phyloP scores from a whole-genome alignment of 164 flowering plant genomes.

The Cinnamomum chago region DNA sequence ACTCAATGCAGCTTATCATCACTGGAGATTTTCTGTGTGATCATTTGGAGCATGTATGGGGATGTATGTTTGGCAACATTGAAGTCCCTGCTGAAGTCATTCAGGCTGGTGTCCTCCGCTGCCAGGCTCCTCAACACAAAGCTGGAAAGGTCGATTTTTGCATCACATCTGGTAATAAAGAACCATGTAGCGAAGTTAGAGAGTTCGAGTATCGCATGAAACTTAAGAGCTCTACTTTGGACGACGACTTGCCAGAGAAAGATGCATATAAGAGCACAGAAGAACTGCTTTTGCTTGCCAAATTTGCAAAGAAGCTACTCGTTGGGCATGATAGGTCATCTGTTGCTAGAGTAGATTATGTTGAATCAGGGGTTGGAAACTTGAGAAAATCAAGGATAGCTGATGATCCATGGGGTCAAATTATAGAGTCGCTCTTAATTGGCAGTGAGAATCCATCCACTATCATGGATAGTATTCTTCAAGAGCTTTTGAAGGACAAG shows the following conservation, averaged over 20 bases:
- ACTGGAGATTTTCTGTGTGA: conserved; percentile 85
- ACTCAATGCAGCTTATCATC: conserved; percentile 70
- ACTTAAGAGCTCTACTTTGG: conserved; percentile 17
- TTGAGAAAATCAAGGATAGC: conserved; percentile 28
- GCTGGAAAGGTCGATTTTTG: conserved; percentile 75
- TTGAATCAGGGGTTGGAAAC: conserved; percentile 26
- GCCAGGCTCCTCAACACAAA: conserved; percentile 67
- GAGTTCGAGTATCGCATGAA: conserved; percentile 76
- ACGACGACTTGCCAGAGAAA: conserved; percentile 12
- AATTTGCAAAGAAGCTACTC: conserved; percentile 65
- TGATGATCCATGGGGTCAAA: conserved; percentile 53
- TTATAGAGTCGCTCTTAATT: conserved; percentile 53
- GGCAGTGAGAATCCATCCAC: conserved; percentile 52
- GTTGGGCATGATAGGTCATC: conserved; percentile 27
- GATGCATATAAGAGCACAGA: conserved; percentile 48
- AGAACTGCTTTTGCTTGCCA: conserved; percentile 65
- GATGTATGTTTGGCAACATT: conserved; percentile 86
- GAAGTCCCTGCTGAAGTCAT: conserved; percentile 79
- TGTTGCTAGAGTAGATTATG: conserved; percentile 26
- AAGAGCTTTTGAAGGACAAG: conserved; percentile 78
- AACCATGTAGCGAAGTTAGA: conserved; percentile 83
- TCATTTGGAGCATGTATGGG: conserved; percentile 63
- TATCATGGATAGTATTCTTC: conserved; percentile 60
- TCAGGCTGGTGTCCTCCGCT: conserved; percentile 78
- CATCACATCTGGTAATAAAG: conserved; percentile 72